Percentiles rank a stretch among this genome's conserved stretches.
phyloP scores from a whole-genome alignment of 2,329 filamentous ascomycete species.

The Beauveria sp. region DNA sequence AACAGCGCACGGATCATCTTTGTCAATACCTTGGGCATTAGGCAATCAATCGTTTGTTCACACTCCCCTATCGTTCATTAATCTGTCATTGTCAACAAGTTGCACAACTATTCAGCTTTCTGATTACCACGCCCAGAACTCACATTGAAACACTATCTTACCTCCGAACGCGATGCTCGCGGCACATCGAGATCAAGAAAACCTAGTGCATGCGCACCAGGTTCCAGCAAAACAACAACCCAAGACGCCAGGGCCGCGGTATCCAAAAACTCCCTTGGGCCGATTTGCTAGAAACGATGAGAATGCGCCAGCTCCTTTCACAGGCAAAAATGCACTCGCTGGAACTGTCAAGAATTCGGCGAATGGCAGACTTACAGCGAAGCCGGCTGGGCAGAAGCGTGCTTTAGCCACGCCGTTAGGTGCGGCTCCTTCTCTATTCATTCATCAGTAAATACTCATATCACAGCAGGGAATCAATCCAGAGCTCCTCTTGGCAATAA shows the following conservation, averaged over 20 bases:
- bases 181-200: conserved; percentile 78
- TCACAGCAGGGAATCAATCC: conserved; percentile 36
- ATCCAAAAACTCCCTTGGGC: conserved; percentile 76
- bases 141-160: too few relatives aligned
- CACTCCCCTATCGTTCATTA: background rate
- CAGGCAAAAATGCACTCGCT: conserved; percentile 36
- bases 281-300: conserved; percentile 69
- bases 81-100: background rate
- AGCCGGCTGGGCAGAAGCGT: conserved; percentile 39
- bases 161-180: conserved; percentile 54
- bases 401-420: conserved; percentile 73
- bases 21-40: background rate
- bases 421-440: conserved; percentile 33
- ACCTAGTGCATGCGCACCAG: conserved; percentile 70
- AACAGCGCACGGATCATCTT: conserved; percentile 9
- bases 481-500: conserved; percentile 87
- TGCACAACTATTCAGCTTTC: background rate
- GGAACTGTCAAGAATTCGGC: conserved; percentile 38
- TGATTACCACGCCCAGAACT: background rate
- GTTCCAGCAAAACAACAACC: conserved; percentile 67
- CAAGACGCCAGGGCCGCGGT: conserved; percentile 72
- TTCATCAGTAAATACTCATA: background rate
- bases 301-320: conserved; percentile 50
- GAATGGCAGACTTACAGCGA: conserved; percentile 38
- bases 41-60: background rate